Evolutionary conservation across 805 yeast genomes (phyloP), one percentile per base, ranked within the genome.

Genomic region (Diddensiella transvaalensis): DNA sequence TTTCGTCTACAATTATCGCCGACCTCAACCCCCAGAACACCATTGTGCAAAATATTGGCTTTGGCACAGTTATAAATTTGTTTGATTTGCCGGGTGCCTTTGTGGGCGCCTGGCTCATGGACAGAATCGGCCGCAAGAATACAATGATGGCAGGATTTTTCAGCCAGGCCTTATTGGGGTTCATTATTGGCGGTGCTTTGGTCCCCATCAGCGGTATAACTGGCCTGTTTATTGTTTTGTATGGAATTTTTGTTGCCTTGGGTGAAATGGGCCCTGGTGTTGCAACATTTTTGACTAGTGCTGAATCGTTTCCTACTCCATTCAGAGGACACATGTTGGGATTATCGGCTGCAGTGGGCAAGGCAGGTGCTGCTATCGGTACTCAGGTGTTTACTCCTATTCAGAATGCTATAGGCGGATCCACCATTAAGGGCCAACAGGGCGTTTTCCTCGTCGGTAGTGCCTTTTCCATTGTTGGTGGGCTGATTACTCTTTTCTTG

Each of bases 201-300:
- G 73, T 74, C 13, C 73, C 78, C 60, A 64, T 85, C 50, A 66
- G 67, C 24, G 74, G 76, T 32, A 82, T 82, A 48, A 71, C 77
- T 19, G 79, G 82, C 15, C 68, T 83, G 32, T 87, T 90, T 58
- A 84, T 82, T 43, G 91, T 88, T 37, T 83, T 85, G 23, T 90
- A 84, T 64, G 96, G 96, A 70, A 80, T 90, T 55, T 89, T 88
- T 65, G 71, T 80, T 65, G 76, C 95, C 3, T 73, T 87, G 43
- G 96, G 96, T 60, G 96, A 90, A 67, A 84, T 89, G 66, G 95
- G 96, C 24, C 89, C 95, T 8, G 97, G 96, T 69, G 87, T 87
- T 68, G 87, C 85, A 68, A 83, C 85, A 63, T 96, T 96, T 56
- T 69, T 85, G 50, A 73, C 89, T 52, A 93, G 96, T n/a, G 77